phyloP scores from a whole-genome alignment of 202 grass and related monocot species.

The Dendrocalamus latiflorus region DNA sequence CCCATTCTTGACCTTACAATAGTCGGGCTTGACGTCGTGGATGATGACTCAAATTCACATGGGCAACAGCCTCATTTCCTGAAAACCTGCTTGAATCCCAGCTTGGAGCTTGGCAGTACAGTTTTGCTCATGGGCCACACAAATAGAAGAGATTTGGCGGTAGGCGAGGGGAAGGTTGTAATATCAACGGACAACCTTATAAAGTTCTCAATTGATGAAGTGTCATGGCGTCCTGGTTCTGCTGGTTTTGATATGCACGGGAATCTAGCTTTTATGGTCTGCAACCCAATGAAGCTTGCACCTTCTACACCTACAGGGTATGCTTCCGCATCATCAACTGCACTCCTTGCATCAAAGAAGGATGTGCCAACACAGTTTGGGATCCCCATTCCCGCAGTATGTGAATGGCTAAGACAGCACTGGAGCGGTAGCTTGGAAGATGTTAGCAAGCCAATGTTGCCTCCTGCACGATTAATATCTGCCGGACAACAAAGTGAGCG shows the following conservation, averaged over 20 bases:
- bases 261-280: slow-evolving; percentile 86
- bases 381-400: slow-evolving; percentile 70
- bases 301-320: slow-evolving; percentile 63
- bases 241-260: slow-evolving; percentile 88
- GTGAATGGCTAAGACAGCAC: slow-evolving; percentile 76
- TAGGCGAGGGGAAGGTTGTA: slow-evolving; percentile 81
- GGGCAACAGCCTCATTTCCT: slow-evolving; percentile 64
- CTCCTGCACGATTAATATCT: slow-evolving; percentile 51
- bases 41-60: slow-evolving; percentile 45
- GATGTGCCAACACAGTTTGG: slow-evolving; percentile 70
- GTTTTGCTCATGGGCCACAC: slow-evolving; percentile 68
- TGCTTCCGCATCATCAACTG: slow-evolving; percentile 59
- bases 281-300: slow-evolving; percentile 90
- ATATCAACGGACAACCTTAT: slow-evolving; percentile 91
- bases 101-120: slow-evolving; percentile 69
- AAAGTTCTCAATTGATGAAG: slow-evolving; percentile 74
- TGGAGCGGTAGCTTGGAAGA: slow-evolving; percentile 89
- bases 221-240: slow-evolving; percentile 66
- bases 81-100: slow-evolving; percentile 77
- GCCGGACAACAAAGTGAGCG: slow-evolving; percentile 38
- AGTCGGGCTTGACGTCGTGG: slow-evolving; percentile 51
- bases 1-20: slow-evolving; percentile 87
- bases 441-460: slow-evolving; percentile 65
- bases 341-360: slow-evolving; percentile 52
- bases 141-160: slow-evolving; percentile 45